phyloP scores from a whole-genome alignment of 2,329 filamentous ascomycete species.

The Shiraia sp. region DNA sequence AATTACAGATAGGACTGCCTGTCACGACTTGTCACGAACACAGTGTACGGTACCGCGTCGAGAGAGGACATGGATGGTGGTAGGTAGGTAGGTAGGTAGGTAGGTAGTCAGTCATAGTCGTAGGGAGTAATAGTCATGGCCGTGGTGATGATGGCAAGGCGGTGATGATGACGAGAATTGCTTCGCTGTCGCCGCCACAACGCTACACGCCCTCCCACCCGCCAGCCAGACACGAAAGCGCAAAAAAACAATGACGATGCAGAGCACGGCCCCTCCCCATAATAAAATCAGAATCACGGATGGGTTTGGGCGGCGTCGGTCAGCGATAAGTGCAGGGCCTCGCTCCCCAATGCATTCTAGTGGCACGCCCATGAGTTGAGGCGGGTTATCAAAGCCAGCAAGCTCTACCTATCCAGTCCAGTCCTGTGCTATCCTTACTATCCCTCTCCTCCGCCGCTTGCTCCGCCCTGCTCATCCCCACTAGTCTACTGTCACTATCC shows the following conservation, averaged over 20 bases:
- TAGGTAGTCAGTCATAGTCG: no score
- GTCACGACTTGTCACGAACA: no score
- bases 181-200: constrained; percentile 7
- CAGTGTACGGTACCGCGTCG: no score
- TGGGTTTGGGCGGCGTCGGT: constrained; percentile 18
- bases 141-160: no score
- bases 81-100: no score
- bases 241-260: constrained; percentile 26
- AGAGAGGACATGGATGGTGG: no score
- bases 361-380: constrained; percentile 12
- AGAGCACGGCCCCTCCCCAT: constrained; percentile 25
- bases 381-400: constrained; percentile 21
- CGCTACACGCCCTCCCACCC: neutral
- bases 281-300: constrained; percentile 21
- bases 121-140: no score
- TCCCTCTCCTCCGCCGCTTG: constrained; percentile 4
- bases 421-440: constrained; percentile 13
- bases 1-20: no score
- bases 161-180: no score
- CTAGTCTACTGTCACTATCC: constrained; percentile 1
- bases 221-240: constrained; percentile 6
- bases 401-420: no score
- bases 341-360: constrained; percentile 21
- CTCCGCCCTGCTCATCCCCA: constrained; percentile 3
- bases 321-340: constrained; percentile 24